Evolutionary conservation across 371 early-diverging fungal species (phyloP).

Genomic region (Gilbertella persicaria): DNA sequence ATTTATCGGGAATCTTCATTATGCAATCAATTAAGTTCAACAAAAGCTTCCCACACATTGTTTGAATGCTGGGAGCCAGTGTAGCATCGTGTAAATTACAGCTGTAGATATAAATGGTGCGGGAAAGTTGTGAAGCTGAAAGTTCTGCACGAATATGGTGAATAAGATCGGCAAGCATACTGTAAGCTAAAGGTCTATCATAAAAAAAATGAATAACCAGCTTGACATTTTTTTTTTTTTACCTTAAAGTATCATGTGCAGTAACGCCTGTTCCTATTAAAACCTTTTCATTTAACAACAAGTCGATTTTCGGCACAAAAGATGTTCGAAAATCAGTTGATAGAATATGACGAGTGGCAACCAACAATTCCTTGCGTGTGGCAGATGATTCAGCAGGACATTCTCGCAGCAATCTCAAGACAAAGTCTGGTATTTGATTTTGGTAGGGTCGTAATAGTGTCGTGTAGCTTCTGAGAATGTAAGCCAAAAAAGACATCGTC

Average conservation of each 20-base stretch:
- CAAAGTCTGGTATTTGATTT: constrained; percentile 84
- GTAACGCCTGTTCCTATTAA: constrained; percentile 93
- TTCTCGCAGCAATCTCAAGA: constrained; percentile 84
- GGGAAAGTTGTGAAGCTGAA: constrained; percentile 72
- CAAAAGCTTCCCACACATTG: constrained; percentile 95
- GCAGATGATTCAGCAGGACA: constrained; percentile 94
- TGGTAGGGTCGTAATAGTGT: constrained; percentile 72
- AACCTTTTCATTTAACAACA: constrained; percentile 88
- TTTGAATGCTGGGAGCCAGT: constrained; percentile 89
- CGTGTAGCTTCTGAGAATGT: constrained; percentile 84
- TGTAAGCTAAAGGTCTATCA: constrained; percentile 86
- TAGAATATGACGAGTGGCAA: constrained; percentile 94
- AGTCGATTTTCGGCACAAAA: constrained; percentile 88
- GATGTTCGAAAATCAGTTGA: constrained; percentile 87
- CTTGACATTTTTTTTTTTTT: constrained; percentile 5
- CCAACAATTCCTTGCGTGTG: constrained; percentile 93
- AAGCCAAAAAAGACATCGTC: constrained; percentile 96
- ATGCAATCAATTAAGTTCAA: constrained; percentile 89
- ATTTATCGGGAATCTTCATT: constrained; percentile 67
- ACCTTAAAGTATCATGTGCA: constrained; percentile 85
- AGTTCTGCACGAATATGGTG: constrained; percentile 92
- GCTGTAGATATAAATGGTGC: constrained; percentile 88
- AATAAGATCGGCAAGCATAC: constrained; percentile 94
- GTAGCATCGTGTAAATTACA: constrained; percentile 88
- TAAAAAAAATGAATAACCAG: neutral